Conservation (phyloP, 768 basidiomycete species). For the Panellus pusillus region DNA sequence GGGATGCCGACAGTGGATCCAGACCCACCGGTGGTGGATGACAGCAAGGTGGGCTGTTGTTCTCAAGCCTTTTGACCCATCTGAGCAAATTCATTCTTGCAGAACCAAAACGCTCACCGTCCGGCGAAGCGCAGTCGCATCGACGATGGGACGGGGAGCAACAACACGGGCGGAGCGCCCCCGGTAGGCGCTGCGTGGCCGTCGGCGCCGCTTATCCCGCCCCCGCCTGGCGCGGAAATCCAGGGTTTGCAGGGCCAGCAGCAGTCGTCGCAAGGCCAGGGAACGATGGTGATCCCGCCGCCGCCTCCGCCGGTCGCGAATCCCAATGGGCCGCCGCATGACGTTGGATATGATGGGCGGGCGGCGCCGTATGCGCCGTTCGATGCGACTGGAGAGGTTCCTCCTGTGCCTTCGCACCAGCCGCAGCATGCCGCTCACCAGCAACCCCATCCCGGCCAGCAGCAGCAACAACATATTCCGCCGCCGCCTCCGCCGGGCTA, state of each 20-base stretch:
- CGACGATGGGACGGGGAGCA: conserved; percentile 31
- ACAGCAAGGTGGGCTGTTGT: conserved; percentile 6
- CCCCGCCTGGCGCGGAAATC: conserved; percentile 23
- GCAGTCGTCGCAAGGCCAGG: conserved; percentile 17
- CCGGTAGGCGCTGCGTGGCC: conserved; percentile 22
- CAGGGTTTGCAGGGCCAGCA: conserved; percentile 10
- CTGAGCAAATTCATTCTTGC: conserved; percentile 8
- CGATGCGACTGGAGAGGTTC: conserved; percentile 21
- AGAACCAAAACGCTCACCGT: conserved; percentile 18
- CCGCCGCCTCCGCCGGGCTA: conserved; percentile 22
- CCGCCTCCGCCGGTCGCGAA: conserved; percentile 21
- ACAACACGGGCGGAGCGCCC: conserved; percentile 25
- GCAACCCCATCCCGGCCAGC: conserved; percentile 28
- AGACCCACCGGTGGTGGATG: conserved; percentile 7
- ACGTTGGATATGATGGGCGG: conserved; percentile 18
- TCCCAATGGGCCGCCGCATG: conserved; percentile 4
- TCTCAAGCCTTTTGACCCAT: background rate
- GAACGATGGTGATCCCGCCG: conserved; percentile 17
- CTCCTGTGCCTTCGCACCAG: conserved; percentile 12
- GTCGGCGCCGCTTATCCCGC: conserved; percentile 19
- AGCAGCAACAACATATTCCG: conserved; percentile 20
- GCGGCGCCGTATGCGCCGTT: conserved; percentile 18
- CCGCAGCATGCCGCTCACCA: conserved; percentile 23
- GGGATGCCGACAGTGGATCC: conserved; percentile 21
- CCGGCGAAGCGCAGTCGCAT: conserved; percentile 38